Evolutionary conservation across 208 protist genomes (phyloP), one percentile per base, ranked within the genome.

Genomic region (Trypanosoma avium): DNA sequence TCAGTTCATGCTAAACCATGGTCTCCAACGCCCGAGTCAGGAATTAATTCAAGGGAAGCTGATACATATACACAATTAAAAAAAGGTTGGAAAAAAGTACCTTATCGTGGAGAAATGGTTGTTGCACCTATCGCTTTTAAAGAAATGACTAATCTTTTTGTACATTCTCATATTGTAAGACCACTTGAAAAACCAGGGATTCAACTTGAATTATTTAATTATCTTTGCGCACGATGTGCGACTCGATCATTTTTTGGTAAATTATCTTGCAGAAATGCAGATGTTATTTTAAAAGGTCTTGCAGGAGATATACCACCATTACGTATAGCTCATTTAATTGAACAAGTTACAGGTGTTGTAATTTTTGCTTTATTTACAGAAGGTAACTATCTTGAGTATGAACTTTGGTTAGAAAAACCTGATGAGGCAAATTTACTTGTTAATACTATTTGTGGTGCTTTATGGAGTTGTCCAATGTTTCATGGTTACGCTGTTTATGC

Each of bases 331-430:
- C 84, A 90, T 64, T 67, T 90, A n/a, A 74, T 90, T 32, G 80
- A 90, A 33, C 75, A 87, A 43, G 69, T 85, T 3, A 78, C 79
- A 0, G 79, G 77, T 29, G 68, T 50, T 4, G 68, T 75, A n/a
- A 73, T 90, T 5, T 77, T 55, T 45, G 84, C 80, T 0, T 52
- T 90, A 1, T 73, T 79, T 13, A 77, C 67, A 33, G 75, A 83
- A 43, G 49, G 46, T 5, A 62, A 78, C 13, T 42, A 61, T 9
- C 21, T 42, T 1, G 64, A 82, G 9, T 82, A 83, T 33, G 78
- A 87, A 47, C 47, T 90, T 8, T 90, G 84, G 81, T 64, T 90
- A 1, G 84, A 90, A 35, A 90, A 84, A 53, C 67, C 80, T n/a
- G 82, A 76, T 24, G 72, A 74, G 43, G 55, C 75, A 21, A 30